A percentile compares a stretch with the other conserved stretches of the same genome.
These are phyloP conservation scores for Orbilia blumenaviensis DNA, from an alignment of 2,329 filamentous ascomycete species.

Conservation along the genomic window DNA sequence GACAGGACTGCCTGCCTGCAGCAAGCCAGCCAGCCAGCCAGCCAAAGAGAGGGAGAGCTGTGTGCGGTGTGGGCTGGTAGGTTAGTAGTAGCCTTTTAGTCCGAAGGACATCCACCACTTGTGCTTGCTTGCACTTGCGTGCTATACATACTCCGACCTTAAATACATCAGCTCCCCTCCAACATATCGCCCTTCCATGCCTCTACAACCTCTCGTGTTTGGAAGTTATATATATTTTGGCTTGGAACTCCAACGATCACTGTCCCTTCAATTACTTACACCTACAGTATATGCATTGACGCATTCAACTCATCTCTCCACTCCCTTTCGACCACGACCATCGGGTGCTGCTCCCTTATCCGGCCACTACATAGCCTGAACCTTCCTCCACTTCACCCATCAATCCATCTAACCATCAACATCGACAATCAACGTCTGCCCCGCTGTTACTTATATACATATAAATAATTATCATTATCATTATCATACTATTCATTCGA, in stretches of 20 bases:
- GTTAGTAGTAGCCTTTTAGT: background rate
- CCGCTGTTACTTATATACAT: conserved; percentile 7
- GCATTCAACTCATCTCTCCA: conserved; percentile 1
- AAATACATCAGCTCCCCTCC: conserved; percentile 51
- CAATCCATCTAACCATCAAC: conserved; percentile 28
- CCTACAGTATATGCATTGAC: conserved; percentile 35
- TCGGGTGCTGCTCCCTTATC: conserved; percentile 32
- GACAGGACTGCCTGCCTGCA: background rate
- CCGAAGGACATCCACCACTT: background rate
- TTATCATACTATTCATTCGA: background rate
- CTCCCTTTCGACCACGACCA: conserved; percentile 25
- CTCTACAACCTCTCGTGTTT: conserved; percentile 26
- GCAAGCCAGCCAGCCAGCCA: background rate
- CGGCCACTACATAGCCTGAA: conserved; percentile 37
- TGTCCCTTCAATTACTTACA: conserved; percentile 21
- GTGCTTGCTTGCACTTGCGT: conserved; percentile 1
- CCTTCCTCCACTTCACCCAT: conserved; percentile 28
- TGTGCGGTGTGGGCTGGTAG: conserved; percentile 9
- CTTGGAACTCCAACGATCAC: conserved; percentile 13
- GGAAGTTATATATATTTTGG: conserved; percentile 32
- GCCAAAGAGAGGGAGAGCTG: background rate
- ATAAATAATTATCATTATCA: background rate
- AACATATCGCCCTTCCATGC: conserved; percentile 14
- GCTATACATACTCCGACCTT: conserved; percentile 16
- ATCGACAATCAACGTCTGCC: conserved; percentile 17